Conservation (phyloP, 2,329 filamentous ascomycete genomes). For the Colletotrichum scovillei region DNA sequence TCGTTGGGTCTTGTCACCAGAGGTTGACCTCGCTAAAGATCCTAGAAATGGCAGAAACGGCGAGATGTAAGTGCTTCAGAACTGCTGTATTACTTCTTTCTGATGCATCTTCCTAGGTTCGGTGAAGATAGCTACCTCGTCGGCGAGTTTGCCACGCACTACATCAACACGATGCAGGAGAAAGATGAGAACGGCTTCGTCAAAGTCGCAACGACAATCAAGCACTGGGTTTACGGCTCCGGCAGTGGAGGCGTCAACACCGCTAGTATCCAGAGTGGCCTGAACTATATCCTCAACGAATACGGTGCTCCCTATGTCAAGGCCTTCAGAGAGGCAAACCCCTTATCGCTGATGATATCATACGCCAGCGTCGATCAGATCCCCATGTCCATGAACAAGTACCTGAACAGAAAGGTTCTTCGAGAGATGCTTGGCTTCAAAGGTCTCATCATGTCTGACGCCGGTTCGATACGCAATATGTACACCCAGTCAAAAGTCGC, state of each 20-base stretch:
- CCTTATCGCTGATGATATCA: constrained; percentile 45
- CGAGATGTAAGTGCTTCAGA: constrained; percentile 35
- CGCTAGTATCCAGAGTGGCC: constrained; percentile 45
- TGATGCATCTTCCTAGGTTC: constrained; percentile 37
- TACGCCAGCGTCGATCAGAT: constrained; percentile 46
- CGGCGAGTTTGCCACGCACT: constrained; percentile 45
- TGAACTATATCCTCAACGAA: constrained; percentile 49
- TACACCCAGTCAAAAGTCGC: constrained; percentile 43
- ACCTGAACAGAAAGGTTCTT: constrained; percentile 43
- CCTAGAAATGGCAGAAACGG: constrained; percentile 42
- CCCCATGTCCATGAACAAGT: constrained; percentile 46
- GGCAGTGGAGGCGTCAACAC: constrained; percentile 47
- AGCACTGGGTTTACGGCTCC: constrained; percentile 50
- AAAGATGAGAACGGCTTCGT: constrained; percentile 45
- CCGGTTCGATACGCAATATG: constrained; percentile 43
- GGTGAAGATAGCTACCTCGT: constrained; percentile 47
- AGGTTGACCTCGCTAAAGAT: constrained; percentile 46
- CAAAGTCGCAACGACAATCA: constrained; percentile 49
- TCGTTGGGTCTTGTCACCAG: constrained; percentile 47
- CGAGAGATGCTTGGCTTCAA: constrained; percentile 44
- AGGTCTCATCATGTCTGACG: constrained; percentile 48
- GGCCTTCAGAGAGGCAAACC: constrained; percentile 41
- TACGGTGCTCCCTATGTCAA: constrained; percentile 44
- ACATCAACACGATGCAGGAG: constrained; percentile 49
- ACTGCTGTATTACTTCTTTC: too few relatives aligned